Evolutionary conservation across 345 rosid species (phyloP).

Genomic region (Adansonia digitata): DNA sequence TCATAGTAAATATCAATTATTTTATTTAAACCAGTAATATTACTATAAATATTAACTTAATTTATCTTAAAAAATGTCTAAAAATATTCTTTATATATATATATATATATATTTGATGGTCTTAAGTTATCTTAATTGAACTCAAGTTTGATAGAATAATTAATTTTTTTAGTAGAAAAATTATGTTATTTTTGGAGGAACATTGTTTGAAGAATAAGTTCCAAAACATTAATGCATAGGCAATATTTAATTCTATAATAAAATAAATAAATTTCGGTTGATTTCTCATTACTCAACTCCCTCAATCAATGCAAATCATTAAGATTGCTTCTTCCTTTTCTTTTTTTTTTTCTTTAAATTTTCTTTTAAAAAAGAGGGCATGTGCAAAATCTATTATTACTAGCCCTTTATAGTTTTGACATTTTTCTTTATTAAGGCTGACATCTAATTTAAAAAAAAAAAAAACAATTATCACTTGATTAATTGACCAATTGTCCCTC

Average conservation of each 20-base stretch:
- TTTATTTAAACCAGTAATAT: too few species aligned
- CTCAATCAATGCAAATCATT: constrained; percentile 42
- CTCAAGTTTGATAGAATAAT: neutral
- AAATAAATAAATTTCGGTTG: constrained; percentile 24
- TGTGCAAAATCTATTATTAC: neutral
- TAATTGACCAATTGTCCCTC: neutral
- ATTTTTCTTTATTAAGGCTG: too few species aligned
- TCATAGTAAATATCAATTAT: too few species aligned
- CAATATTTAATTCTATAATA: too few species aligned
- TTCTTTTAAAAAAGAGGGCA: neutral
- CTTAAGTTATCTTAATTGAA: neutral
- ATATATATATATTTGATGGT: neutral
- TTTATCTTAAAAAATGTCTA: neutral
- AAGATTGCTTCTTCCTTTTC: constrained; percentile 5
- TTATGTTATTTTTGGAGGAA: neutral
- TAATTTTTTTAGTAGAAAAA: neutral
- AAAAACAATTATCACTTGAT: too few species aligned
- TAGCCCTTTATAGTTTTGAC: neutral
- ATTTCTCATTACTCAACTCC: constrained; percentile 25
- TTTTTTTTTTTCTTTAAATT: neutral
- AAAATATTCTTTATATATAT: too few species aligned
- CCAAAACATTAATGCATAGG: too few species aligned
- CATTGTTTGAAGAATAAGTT: neutral
- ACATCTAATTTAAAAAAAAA: too few species aligned
- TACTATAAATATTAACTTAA: too few species aligned